These are phyloP conservation scores for Kodamaea restingae DNA, from an alignment of 805 yeast genomes.

Conservation along the genomic window DNA sequence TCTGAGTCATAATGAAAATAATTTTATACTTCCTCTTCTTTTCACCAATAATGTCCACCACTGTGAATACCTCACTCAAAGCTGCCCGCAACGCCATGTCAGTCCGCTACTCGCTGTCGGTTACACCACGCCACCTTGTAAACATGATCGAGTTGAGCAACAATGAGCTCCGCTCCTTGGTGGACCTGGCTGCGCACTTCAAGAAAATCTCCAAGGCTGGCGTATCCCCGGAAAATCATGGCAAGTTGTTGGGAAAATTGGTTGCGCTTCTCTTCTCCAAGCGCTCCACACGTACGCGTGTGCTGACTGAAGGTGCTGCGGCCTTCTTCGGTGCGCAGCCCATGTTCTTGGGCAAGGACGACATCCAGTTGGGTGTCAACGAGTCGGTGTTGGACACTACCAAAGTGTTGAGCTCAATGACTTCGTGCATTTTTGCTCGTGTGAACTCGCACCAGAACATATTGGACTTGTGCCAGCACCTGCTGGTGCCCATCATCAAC, in stretches of 20 bases:
- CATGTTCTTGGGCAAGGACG: conserved; percentile 94
- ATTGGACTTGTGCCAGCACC: conserved; percentile 67
- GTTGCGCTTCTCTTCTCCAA: conserved; percentile 83
- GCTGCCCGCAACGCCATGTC: neutral
- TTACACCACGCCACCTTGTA: conserved; percentile 67
- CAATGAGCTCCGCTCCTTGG: conserved; percentile 66
- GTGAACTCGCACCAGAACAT: conserved; percentile 85
- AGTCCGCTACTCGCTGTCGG: conserved; percentile 1
- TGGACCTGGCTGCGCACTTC: conserved; percentile 66
- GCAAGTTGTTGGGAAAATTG: conserved; percentile 71
- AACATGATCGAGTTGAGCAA: conserved; percentile 76
- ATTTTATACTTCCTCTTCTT: conserved; percentile 3
- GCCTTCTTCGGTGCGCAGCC: conserved; percentile 93
- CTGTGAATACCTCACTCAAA: neutral
- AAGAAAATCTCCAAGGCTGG: conserved; percentile 60
- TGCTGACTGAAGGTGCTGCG: conserved; percentile 92
- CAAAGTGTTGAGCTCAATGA: conserved; percentile 89
- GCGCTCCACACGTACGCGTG: conserved; percentile 92
- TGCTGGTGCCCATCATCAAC: conserved; percentile 87
- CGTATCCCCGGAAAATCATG: conserved; percentile 35
- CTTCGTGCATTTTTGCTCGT: conserved; percentile 95
- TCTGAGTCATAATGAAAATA: conserved; percentile 8
- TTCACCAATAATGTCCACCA: conserved; percentile 5
- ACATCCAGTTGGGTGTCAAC: conserved; percentile 93
- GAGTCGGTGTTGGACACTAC: conserved; percentile 89